These are phyloP conservation scores for Clarkia xantiana DNA, from an alignment of 345 rosid genomes.

Conservation along the genomic window DNA sequence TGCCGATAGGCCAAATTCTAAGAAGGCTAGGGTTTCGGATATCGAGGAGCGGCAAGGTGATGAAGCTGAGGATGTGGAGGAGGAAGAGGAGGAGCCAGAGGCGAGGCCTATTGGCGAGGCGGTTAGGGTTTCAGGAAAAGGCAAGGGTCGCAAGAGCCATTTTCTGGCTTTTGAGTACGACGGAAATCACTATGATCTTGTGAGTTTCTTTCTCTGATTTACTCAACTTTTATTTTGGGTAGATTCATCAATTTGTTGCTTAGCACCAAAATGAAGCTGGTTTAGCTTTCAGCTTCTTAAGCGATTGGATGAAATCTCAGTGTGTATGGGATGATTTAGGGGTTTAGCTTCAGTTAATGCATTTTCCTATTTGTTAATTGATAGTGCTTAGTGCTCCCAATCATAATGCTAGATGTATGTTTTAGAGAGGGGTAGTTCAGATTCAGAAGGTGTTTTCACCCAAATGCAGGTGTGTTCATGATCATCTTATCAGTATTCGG, in stretches of 20 bases:
- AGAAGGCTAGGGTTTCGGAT: conserved; percentile 15
- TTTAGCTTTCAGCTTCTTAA: not conserved
- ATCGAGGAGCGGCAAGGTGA: conserved; percentile 13
- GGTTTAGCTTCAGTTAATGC: not conserved
- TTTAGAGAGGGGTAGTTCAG: no score
- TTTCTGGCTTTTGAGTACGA: conserved; percentile 58
- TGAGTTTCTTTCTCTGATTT: conserved; percentile 18
- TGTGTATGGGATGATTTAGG: conserved; percentile 2
- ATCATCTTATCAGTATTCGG: no score
- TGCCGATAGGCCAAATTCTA: no score
- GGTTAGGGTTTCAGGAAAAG: conserved; percentile 56
- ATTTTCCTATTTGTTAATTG: not conserved
- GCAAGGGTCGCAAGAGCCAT: conserved; percentile 51
- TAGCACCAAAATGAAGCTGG: not conserved
- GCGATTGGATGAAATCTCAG: not conserved
- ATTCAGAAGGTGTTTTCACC: no score
- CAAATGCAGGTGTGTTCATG: no score
- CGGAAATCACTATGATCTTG: conserved; percentile 61
- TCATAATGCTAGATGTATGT: not conserved
- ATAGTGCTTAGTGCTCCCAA: not conserved
- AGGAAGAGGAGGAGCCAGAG: conserved; percentile 40
- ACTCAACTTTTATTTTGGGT: not conserved
- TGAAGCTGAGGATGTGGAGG: conserved; percentile 27
- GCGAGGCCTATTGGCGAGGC: conserved; percentile 65
- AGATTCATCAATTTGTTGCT: no score